Base-by-base conservation (phyloP, 139 green algal species). In the Eudorina sp. region DNA sequence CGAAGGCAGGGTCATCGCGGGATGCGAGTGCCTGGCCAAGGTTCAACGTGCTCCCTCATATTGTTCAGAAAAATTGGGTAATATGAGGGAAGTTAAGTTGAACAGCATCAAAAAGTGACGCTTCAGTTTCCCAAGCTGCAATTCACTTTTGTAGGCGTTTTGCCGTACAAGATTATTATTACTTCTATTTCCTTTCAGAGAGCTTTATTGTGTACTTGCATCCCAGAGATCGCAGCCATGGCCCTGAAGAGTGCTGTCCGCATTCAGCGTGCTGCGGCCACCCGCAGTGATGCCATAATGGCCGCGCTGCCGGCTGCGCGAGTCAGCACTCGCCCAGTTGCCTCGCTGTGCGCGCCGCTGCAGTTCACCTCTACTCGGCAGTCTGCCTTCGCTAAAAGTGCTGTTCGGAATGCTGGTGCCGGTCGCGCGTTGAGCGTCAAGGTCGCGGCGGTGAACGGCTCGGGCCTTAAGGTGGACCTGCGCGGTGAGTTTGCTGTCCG, bases 391-490 rank as follows among this genome's bases (percentile, higher is more conserved):
- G 62, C 62, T 5, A 62, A n/a, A 7, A 45, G 11, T 25, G 79
- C 40, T 43, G 25, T 74, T 8, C 58, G 79, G 19, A 75, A 74
- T 8, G 25, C 79, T 29, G 40, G 34, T 8, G 58, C 40, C 21
- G 45, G 87, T 31, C 87, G 87, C 34, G 60, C 68, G 6, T 68
- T 90, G n/a, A 75, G 40, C 23, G 79, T 88, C 13, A 85, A 76
- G 53, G 78, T 80, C 29, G 69, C 84, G 23, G 88, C 92, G 41
- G 86, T 87, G 41, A 77, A 88, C 41, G 83, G 83, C 31, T 40
- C 78, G 31, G 94, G 94, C 27, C 90, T 96, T 41, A 75, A 86
- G 2, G 94, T 96, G 73, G 94, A 96, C 88, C 89, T 96, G 62
- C 92, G 90, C 19, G 94, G 94, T 96, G 86, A 83, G 91, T 9